phyloP scores from a whole-genome alignment of 2,329 filamentous ascomycete species.

The Cephalotrichum gorgonifer region DNA sequence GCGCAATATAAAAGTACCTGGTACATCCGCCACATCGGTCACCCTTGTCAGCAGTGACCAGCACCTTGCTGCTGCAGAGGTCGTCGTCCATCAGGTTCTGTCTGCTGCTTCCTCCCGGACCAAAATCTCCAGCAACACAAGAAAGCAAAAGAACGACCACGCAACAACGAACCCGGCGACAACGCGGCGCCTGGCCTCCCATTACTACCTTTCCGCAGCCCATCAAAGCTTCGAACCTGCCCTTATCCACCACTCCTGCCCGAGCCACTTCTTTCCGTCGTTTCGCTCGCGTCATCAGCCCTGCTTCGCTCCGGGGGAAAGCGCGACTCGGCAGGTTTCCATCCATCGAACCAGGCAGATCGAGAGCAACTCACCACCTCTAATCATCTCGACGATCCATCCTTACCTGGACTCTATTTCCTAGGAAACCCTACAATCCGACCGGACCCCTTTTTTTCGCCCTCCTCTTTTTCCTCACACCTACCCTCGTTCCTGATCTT shows the following conservation, averaged over 20 bases:
- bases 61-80: constrained; percentile 1
- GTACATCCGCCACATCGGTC: neutral
- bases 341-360: neutral
- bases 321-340: neutral
- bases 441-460: neutral
- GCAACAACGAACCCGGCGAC: constrained; percentile 1
- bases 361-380: neutral
- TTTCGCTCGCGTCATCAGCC: neutral
- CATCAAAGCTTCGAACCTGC: neutral
- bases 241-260: neutral
- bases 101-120: neutral
- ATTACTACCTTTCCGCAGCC: neutral
- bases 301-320: neutral
- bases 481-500: neutral
- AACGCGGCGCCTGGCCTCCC: neutral
- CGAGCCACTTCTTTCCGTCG: neutral
- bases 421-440: neutral
- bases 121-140: constrained; percentile 1
- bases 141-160: constrained; percentile 2
- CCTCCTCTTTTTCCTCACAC: neutral
- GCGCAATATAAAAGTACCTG: neutral
- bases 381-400: neutral
- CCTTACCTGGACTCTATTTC: neutral
- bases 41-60: neutral
- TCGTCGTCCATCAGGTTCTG: constrained; percentile 6